Base-by-base conservation (phyloP, 208 protist species). In the Leishmania tarentolae region DNA sequence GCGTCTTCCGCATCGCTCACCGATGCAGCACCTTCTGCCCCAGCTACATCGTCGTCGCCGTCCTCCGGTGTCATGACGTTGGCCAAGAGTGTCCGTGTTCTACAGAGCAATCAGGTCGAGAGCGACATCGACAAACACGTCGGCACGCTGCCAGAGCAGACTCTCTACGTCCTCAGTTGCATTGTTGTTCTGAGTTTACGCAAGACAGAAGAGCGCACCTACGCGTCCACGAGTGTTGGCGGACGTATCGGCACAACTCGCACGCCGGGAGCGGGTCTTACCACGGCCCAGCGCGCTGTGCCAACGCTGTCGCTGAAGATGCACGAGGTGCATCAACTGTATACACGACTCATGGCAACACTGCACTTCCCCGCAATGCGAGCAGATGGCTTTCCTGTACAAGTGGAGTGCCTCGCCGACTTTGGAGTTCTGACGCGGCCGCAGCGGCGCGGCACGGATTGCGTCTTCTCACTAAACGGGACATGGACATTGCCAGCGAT, bases 101-200 rank as follows among this genome's bases (percentile, higher is more conserved):
- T 93, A 37, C 69, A 80, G 63, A 84, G 85, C 35, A 82, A 78
- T 15, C 84, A 77, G 40, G 90, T 93, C 21, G 86, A 92, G 73
- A 82, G 91, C 47, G 85, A 92, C 35, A 85, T 93, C 3, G 84
- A 91, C 70, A 84, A 86, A 59, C 86, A 94, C 82, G 80, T 96
- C 47, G 79, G 86, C 35, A 85, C 83, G 7, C 90, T 96, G 80
- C 91, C 93, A 46, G 91, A 96, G 83, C 91, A 96, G 80, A 88
- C 88, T 50, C 74, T 93, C 2, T 93, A 93, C 81, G 90, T 96
- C 7, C 85, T 96, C 8, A 90, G 93, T 83, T 96, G 93, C 83
- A 81, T 96, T 52, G 79, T 95, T 28, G 90, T 95, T 13, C 83
- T 96, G 15, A 87, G 85, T 24, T 74, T 87, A 65, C 90, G 90